Percentiles rank a stretch among this genome's conserved stretches.
These are phyloP conservation scores for Ilex aquifolium DNA, from an alignment of 257 asterid species.

Conservation along the genomic window DNA sequence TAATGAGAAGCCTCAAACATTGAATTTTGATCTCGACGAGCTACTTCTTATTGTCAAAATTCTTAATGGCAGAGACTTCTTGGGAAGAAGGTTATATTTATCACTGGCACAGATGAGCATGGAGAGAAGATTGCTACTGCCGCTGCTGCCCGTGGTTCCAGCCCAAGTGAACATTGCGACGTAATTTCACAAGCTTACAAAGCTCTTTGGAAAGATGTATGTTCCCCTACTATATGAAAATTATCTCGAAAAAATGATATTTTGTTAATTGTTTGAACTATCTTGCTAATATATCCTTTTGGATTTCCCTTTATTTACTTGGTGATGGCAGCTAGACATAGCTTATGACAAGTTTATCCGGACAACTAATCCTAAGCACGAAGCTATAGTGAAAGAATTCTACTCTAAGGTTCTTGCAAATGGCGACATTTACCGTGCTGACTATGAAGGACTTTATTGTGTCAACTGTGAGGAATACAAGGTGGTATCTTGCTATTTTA, in stretches of 20 bases:
- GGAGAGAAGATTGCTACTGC: slow-evolving; percentile 95
- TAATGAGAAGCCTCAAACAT: no score
- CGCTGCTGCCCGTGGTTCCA: slow-evolving; percentile 68
- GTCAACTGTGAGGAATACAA: slow-evolving; percentile 95
- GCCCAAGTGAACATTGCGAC: slow-evolving; percentile 78
- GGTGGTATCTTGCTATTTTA: slow-evolving; percentile 35
- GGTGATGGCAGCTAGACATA: slow-evolving; percentile 62
- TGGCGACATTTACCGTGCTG: slow-evolving; percentile 90
- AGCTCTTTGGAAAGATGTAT: slow-evolving; percentile 80
- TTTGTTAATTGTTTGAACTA: neutral
- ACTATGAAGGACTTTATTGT: slow-evolving; percentile 92
- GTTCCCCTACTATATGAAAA: neutral
- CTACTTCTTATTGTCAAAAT: slow-evolving; percentile 6
- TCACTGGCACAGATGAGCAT: slow-evolving; percentile 97
- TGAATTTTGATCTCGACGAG: no score
- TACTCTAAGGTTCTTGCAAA: slow-evolving; percentile 70
- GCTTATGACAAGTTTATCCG: slow-evolving; percentile 85
- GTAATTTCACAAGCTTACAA: slow-evolving; percentile 67
- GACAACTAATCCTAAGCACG: slow-evolving; percentile 78
- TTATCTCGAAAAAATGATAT: neutral
- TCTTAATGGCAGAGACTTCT: slow-evolving; percentile 61
- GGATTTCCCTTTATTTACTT: slow-evolving; percentile 16
- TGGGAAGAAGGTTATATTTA: slow-evolving; percentile 71
- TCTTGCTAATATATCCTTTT: slow-evolving; percentile 5
- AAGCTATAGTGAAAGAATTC: slow-evolving; percentile 78